Conservation (phyloP, 2,329 filamentous ascomycete species). For the Neonectria sp. region DNA sequence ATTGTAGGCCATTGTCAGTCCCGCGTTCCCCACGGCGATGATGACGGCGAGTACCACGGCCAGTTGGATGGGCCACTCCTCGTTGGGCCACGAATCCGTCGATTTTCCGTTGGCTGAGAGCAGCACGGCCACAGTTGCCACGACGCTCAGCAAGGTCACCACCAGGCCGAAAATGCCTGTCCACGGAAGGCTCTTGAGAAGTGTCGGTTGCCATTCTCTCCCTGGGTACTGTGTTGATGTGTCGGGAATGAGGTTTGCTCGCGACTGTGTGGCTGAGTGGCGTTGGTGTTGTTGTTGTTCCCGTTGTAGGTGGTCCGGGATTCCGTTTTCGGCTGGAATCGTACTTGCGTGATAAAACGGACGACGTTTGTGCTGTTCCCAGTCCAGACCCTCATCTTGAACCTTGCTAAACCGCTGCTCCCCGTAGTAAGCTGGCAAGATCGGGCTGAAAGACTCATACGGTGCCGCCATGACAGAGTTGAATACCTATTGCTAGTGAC, state of each 20-base stretch:
- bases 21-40: conserved; percentile 17
- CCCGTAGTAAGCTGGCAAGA: not conserved
- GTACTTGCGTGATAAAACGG: not conserved
- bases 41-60: conserved; percentile 20
- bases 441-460: not conserved
- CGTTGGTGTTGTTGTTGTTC: not conserved
- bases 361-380: not conserved
- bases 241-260: not conserved
- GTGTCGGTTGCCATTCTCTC: not conserved
- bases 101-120: conserved; percentile 12
- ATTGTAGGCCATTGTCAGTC: conserved; percentile 13
- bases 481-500: not conserved
- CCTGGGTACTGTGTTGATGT: not conserved
- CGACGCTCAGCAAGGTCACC: not conserved
- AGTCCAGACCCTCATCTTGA: not conserved
- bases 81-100: conserved; percentile 16
- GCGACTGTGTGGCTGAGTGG: not conserved
- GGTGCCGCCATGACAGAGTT: not conserved
- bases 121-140: conserved; percentile 6
- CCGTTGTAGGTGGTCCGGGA: not conserved
- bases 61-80: conserved; percentile 9
- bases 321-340: not conserved
- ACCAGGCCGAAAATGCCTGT: conserved; percentile 8
- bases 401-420: not conserved
- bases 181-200: conserved; percentile 15